These are phyloP conservation scores for Cephalotrichum gorgonifer DNA, from an alignment of 2,329 filamentous ascomycete genomes.

Conservation along the genomic window DNA sequence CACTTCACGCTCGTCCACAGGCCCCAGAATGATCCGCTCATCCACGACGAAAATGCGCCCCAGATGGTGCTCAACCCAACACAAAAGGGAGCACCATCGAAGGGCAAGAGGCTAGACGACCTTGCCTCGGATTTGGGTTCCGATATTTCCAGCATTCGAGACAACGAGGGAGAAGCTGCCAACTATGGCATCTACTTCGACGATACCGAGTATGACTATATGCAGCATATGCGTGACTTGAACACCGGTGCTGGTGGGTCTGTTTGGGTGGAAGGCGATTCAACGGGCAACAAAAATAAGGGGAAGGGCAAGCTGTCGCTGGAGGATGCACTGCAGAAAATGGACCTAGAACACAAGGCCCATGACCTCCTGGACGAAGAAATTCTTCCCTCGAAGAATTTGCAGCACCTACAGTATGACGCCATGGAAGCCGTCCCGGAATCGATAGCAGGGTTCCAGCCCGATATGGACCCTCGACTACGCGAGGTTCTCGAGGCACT, in stretches of 20 bases:
- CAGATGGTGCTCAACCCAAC: constrained; percentile 80
- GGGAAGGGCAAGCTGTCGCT: constrained; percentile 66
- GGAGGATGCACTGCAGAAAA: constrained; percentile 67
- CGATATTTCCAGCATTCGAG: constrained; percentile 55
- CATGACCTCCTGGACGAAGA: constrained; percentile 59
- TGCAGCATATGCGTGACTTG: constrained; percentile 96
- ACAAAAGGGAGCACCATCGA: constrained; percentile 21
- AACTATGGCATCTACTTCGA: constrained; percentile 91
- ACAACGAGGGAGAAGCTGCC: constrained; percentile 93
- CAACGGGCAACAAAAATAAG: constrained; percentile 56
- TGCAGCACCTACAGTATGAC: constrained; percentile 71
- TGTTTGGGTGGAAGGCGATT: constrained; percentile 71
- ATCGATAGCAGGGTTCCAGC: constrained; percentile 84
- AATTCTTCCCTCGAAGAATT: constrained; percentile 69
- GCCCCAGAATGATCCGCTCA: constrained; percentile 92
- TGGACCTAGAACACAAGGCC: constrained; percentile 44
- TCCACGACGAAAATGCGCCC: constrained; percentile 81
- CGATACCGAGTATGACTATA: constrained; percentile 95
- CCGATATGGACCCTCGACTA: constrained; percentile 91
- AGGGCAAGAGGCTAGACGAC: constrained; percentile 61
- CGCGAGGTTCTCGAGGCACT: constrained; percentile 87
- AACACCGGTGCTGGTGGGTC: constrained; percentile 56
- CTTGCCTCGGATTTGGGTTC: constrained; percentile 66
- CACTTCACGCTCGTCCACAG: constrained; percentile 93
- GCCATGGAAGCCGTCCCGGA: constrained; percentile 90